Evolutionary conservation across 257 asterid genomes (phyloP), one percentile per base, ranked within the genome.

Genomic region (Solanum ahanhuiri): DNA sequence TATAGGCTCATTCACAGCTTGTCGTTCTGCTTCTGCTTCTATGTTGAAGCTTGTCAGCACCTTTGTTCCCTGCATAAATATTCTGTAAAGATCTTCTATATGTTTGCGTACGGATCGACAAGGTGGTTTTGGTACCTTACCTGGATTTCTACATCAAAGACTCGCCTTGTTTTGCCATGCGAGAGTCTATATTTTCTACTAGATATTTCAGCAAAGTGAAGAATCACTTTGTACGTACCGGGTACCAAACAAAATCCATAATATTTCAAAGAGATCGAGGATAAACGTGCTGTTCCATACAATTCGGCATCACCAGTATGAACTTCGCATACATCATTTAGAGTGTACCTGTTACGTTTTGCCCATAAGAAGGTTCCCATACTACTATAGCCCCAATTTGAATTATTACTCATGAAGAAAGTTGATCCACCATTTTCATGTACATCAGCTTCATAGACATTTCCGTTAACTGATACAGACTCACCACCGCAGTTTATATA

Each of bases 191-290:
- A 6, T 1, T 20, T 15, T 33, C 75, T 45, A 58, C 73, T 81
- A 2, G 77, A 85, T 66, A 87, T 85, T 57, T 89, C 88, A 30
- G 88, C 88, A 66, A 89, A 89, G 45, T 87, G 88, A 83, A 89
- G 91, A 35, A 1, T 85, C 31, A 89, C 88, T 1, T 37, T 76
- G 41, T 89, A 89, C 0, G 0, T 7, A 34, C 34, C 88, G 34
- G 54, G 76, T 25, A 18, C 86, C 41, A 89, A 45, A 72, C 91
- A 89, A 85, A 85, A 85, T 30, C 89, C 91, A 35, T 81, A 89
- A 31, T 89, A 89, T 72, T 87, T 89, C 87, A 89, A 83, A 18
- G 91, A 89, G 83, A 87, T 58, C 28, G 90, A 87, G 72, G 87
- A 22, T 41, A 76, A 31, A 15, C 90, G 90, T 8, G 91, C 90